Conservation (phyloP, 352 stramenopile genomes). For the Pythium chondricola region DNA sequence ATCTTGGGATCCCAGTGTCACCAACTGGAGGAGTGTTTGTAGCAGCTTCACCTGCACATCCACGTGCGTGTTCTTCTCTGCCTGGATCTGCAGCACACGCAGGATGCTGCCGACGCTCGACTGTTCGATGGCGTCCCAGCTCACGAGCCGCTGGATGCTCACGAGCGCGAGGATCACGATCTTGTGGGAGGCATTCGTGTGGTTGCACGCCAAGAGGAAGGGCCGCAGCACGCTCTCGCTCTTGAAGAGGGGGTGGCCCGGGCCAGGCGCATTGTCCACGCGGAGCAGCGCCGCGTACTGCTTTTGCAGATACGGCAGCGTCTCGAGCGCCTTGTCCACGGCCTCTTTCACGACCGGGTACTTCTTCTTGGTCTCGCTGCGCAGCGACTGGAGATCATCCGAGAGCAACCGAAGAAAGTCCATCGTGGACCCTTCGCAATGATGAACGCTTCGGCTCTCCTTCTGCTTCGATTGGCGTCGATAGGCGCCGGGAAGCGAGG, state of each 20-base stretch:
- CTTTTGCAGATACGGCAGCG: constrained; percentile 91
- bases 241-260: constrained; percentile 89
- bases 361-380: constrained; percentile 83
- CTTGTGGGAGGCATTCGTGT: constrained; percentile 92
- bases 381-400: constrained; percentile 84
- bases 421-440: constrained; percentile 48
- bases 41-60: constrained; percentile 88
- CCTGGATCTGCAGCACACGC: constrained; percentile 94
- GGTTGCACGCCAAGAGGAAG: constrained; percentile 96
- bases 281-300: constrained; percentile 89
- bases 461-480: background rate
- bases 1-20: constrained; percentile 76
- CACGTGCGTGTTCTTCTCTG: constrained; percentile 75
- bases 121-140: constrained; percentile 92
- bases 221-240: constrained; percentile 94
- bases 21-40: constrained; percentile 83
- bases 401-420: constrained; percentile 89
- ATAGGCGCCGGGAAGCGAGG: background rate
- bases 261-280: constrained; percentile 72
- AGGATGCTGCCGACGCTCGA: constrained; percentile 94
- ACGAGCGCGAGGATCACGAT: constrained; percentile 92
- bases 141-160: constrained; percentile 93
- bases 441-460: no score
- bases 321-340: constrained; percentile 92
- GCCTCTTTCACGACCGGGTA: constrained; percentile 95